Base-by-base conservation (phyloP, 192 early-diverging fungal genomes). In the Dissophora globulifera region DNA sequence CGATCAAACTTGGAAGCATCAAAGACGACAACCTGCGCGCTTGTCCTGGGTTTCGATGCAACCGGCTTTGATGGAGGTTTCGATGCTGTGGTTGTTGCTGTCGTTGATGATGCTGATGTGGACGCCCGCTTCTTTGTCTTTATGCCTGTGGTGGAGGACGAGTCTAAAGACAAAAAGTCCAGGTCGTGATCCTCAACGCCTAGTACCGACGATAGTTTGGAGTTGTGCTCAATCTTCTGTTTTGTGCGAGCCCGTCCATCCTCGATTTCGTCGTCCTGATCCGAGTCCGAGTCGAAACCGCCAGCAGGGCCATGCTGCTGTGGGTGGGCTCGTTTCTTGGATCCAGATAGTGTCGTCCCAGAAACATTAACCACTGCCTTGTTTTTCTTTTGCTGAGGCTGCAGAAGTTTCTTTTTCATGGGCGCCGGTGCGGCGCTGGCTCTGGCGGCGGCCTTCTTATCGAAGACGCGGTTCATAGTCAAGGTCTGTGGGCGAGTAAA, bases 131-230 rank as follows among this genome's bases (percentile, higher is more conserved):
- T n/a, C n/a, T n/a, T n/a, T n/a, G n/a, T n/a, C n/a, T n/a, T n/a
- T n/a, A n/a, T n/a, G n/a, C n/a, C n/a, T n/a, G n/a, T n/a, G n/a
- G n/a, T n/a, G 2, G 69, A 56, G 17, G 69, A 42, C 4, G 69
- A 46, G 32, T 64, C 26, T 20, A 74, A 50, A 17, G 70, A 63
- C 19, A 74, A 51, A 45, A 74, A 74, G 27, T 74, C 70, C 30
- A 74, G 70, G 56, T 74, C 70, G 35, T 74, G 62, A 9, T 74
- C 70, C n/a, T n/a, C n/a, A n/a, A n/a, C n/a, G n/a, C n/a, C n/a
- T n/a, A n/a, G n/a, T n/a, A n/a, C n/a, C n/a, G n/a, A n/a, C n/a
- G n/a, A n/a, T n/a, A n/a, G n/a, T n/a, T n/a, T n/a, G n/a, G n/a
- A n/a, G n/a, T n/a, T n/a, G n/a, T n/a, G n/a, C n/a, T n/a, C n/a